Percentiles rank a stretch among this genome's conserved stretches.
phyloP scores from a whole-genome alignment of 306 rosid species.

The Prunus salicina region DNA sequence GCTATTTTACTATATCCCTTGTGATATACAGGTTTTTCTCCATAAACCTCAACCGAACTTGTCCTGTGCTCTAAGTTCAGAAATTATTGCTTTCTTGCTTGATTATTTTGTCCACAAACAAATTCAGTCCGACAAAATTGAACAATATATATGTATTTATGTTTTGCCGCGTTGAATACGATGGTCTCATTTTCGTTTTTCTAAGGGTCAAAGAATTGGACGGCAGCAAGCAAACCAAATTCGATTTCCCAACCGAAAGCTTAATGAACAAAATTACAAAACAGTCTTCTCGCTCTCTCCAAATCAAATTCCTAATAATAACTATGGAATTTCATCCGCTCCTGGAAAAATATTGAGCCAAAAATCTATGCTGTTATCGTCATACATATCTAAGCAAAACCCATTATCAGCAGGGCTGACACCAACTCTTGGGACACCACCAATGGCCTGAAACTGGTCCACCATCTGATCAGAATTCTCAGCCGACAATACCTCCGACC shows the following conservation, averaged over 20 bases:
- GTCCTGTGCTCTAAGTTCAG: neutral
- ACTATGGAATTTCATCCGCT: constrained; percentile 47
- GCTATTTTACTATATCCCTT: too few relatives aligned
- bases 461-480: constrained; percentile 21
- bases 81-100: neutral
- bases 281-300: neutral
- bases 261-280: neutral
- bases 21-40: too few relatives aligned
- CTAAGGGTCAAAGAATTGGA: neutral
- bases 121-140: neutral
- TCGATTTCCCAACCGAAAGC: neutral
- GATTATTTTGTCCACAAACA: too few relatives aligned
- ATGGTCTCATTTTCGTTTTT: neutral
- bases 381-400: constrained; percentile 23
- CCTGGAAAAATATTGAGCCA: constrained; percentile 53
- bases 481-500: constrained; percentile 61
- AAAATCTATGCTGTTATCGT: constrained; percentile 48
- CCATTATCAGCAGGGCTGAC: constrained; percentile 11
- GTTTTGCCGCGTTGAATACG: neutral
- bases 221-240: neutral
- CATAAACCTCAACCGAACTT: too few relatives aligned
- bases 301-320: constrained; percentile 8
- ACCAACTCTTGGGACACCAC: constrained; percentile 4
- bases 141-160: neutral
- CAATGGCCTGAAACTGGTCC: constrained; percentile 12